phyloP scores from a whole-genome alignment of 495 filamentous ascomycete species.

The Penicillium roqueforti region DNA sequence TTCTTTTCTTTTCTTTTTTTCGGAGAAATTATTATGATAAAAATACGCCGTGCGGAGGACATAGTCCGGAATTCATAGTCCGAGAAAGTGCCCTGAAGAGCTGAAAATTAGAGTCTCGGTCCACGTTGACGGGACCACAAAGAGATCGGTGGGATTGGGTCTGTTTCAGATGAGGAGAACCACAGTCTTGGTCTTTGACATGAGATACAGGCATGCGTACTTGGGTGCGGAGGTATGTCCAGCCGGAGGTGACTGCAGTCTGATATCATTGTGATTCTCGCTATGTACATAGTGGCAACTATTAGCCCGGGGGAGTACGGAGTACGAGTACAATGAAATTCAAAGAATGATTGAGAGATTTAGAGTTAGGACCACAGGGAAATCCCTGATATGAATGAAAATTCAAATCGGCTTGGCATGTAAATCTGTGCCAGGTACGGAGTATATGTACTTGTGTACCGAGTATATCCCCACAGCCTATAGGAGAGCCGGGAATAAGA shows the following conservation, averaged over 20 bases:
- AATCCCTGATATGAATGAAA: neutral
- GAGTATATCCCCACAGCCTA: neutral
- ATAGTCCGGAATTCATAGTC: neutral
- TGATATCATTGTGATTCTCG: constrained; percentile 4
- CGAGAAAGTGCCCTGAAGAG: neutral
- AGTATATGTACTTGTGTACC: neutral
- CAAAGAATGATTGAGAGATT: neutral
- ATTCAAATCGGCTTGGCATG: neutral
- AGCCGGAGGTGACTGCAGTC: neutral
- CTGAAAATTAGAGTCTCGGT: neutral
- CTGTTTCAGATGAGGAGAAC: neutral
- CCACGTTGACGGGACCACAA: neutral
- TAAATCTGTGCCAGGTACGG: neutral
- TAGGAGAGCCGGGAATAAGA: neutral
- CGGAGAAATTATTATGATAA: neutral
- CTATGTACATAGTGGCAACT: constrained; percentile 5
- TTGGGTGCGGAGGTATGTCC: constrained; percentile 1
- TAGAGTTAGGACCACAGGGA: neutral
- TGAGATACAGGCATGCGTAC: constrained; percentile 1
- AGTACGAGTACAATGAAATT: neutral
- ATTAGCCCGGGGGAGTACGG: neutral
- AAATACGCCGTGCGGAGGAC: no score
- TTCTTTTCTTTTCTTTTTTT: neutral
- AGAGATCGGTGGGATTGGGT: neutral
- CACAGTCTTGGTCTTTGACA: neutral